Conservation (phyloP, 306 rosid species). For the Begonia masoniana region DNA sequence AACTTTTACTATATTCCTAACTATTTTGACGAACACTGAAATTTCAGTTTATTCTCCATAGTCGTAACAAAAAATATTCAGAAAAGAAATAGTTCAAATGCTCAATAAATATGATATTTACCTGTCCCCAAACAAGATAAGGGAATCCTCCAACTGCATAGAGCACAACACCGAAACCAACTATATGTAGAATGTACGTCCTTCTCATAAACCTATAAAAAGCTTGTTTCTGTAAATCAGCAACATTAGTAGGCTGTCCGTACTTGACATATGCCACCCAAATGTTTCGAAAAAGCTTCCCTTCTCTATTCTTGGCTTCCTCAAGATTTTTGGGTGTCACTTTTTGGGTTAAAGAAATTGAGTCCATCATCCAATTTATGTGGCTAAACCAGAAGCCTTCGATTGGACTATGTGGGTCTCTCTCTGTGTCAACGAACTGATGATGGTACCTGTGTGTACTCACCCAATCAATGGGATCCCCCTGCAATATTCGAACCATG, state of each 20-base stretch:
- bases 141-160: constrained; percentile 52
- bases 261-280: constrained; percentile 23
- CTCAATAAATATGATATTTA: constrained; percentile 1
- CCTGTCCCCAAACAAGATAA: constrained; percentile 60
- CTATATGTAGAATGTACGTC: constrained; percentile 38
- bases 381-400: constrained; percentile 70
- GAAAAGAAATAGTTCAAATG: neutral
- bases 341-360: constrained; percentile 22
- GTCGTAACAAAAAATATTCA: neutral
- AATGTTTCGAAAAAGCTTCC: neutral
- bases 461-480: constrained; percentile 64
- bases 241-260: constrained; percentile 40
- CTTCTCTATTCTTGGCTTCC: neutral
- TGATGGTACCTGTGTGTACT: constrained; percentile 55
- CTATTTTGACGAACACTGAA: too few relatives aligned
- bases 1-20: too few relatives aligned
- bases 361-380: constrained; percentile 47
- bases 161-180: constrained; percentile 40
- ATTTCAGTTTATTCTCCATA: too few relatives aligned
- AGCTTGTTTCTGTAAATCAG: constrained; percentile 38
- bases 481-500: constrained; percentile 20
- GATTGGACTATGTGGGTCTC: constrained; percentile 57
- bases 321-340: constrained; percentile 7
- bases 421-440: constrained; percentile 49
- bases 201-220: constrained; percentile 36